A percentile compares a stretch with the other conserved stretches of the same genome.
These are phyloP conservation scores for Prunus dulcis DNA, from an alignment of 306 rosid species.

Conservation along the genomic window DNA sequence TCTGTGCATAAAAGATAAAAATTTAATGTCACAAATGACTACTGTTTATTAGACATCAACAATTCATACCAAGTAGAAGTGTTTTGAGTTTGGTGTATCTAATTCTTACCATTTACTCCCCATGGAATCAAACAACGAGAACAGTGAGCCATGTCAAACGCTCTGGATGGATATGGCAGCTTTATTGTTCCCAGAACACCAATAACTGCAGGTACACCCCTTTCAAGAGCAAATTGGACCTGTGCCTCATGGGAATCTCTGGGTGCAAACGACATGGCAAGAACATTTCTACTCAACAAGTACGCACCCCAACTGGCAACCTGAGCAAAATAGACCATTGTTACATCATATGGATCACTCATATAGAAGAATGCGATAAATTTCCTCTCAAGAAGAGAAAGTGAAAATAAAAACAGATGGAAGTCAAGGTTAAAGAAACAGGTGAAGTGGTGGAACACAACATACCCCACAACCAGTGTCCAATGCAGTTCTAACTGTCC, in stretches of 20 bases:
- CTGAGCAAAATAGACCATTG: conserved; percentile 34
- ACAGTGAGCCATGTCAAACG: conserved; percentile 99
- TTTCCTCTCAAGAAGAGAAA: not conserved
- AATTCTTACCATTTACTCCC: conserved; percentile 80
- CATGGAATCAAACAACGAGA: conserved; percentile 96
- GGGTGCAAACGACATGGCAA: conserved; percentile 97
- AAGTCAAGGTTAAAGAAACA: conserved; percentile 4
- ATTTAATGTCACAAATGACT: not conserved
- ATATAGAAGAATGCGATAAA: not conserved
- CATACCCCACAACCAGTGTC: conserved; percentile 99
- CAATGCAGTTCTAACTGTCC: conserved; percentile 86
- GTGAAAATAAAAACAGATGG: not conserved
- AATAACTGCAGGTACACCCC: conserved; percentile 91
- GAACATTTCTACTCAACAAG: conserved; percentile 82
- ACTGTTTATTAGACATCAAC: not conserved
- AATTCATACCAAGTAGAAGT: not conserved
- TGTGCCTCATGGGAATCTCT: conserved; percentile 98
- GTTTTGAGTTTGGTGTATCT: not conserved
- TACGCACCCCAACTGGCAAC: conserved; percentile 99
- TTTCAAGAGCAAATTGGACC: conserved; percentile 96
- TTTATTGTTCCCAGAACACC: conserved; percentile 87
- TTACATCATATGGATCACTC: conserved; percentile 9
- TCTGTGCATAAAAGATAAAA: conserved; percentile 33
- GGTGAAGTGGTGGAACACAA: conserved; percentile 7
- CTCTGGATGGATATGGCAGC: conserved; percentile 88